Conservation (phyloP, 176 grass and related monocot species). For the Oryza rufipogon region DNA sequence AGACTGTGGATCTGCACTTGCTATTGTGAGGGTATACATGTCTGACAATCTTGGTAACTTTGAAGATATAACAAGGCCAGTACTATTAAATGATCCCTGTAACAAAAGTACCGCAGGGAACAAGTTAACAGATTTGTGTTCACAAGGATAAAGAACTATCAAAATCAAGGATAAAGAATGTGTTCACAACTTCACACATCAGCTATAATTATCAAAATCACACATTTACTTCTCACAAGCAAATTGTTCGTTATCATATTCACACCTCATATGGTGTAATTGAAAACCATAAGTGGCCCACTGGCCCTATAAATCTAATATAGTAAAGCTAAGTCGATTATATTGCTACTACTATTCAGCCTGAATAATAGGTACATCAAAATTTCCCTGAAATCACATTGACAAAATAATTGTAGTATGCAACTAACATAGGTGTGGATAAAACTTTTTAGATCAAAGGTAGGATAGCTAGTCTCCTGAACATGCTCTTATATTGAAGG, state of each 20-base stretch:
- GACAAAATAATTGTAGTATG: background rate
- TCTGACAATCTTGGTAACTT: slow-evolving; percentile 91
- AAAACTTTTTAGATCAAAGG: background rate
- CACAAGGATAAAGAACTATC: background rate
- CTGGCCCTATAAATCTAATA: background rate
- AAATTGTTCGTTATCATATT: background rate
- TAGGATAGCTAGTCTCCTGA: background rate
- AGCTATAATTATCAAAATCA: background rate
- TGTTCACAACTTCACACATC: background rate
- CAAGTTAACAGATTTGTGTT: background rate
- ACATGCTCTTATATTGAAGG: background rate
- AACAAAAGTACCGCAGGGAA: background rate
- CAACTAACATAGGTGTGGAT: background rate
- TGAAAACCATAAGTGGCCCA: background rate
- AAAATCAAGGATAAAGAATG: background rate
- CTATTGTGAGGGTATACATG: slow-evolving; percentile 81
- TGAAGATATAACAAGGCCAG: slow-evolving; percentile 88
- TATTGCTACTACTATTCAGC: background rate
- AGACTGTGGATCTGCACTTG: slow-evolving; percentile 83
- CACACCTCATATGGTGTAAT: background rate
- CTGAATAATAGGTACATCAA: background rate
- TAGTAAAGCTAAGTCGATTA: background rate
- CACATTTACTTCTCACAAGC: background rate
- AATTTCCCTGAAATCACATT: background rate
- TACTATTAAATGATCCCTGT: slow-evolving; percentile 88